phyloP scores from a whole-genome alignment of 2,329 filamentous ascomycete species.

The Aspergillus thermomutatus region DNA sequence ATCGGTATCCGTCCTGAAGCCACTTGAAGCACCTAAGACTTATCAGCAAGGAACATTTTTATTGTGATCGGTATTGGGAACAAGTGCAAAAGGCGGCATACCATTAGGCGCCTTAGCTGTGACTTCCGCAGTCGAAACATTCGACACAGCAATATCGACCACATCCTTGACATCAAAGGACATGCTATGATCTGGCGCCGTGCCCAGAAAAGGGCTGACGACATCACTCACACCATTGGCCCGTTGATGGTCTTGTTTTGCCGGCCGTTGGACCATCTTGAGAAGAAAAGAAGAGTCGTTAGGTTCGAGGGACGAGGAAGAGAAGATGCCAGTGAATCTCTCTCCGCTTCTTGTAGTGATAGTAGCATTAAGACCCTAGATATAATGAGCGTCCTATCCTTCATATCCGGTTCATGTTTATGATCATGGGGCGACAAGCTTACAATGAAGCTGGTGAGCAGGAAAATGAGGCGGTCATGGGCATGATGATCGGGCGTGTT shows the following conservation, averaged over 20 bases:
- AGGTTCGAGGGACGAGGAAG: slow-evolving; percentile 51
- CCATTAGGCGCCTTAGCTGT: slow-evolving; percentile 56
- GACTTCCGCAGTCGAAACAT: slow-evolving; percentile 52
- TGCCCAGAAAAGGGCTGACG: slow-evolving; percentile 40
- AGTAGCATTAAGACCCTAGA: slow-evolving; percentile 53
- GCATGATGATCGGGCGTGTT: slow-evolving; percentile 56
- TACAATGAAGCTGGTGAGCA: slow-evolving; percentile 59
- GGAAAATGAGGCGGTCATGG: slow-evolving; percentile 58
- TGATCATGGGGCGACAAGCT: slow-evolving; percentile 25
- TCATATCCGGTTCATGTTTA: not conserved
- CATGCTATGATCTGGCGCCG: slow-evolving; percentile 51
- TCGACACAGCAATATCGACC: slow-evolving; percentile 52
- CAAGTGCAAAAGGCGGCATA: slow-evolving; percentile 31
- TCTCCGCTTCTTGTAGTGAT: slow-evolving; percentile 61
- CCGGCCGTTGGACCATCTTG: slow-evolving; percentile 62
- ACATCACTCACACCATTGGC: slow-evolving; percentile 42
- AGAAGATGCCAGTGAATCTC: slow-evolving; percentile 60
- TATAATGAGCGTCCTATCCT: slow-evolving; percentile 15
- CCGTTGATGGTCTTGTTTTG: slow-evolving; percentile 32
- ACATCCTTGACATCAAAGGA: slow-evolving; percentile 61
- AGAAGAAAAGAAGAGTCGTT: slow-evolving; percentile 55
- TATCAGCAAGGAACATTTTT: slow-evolving; percentile 1
- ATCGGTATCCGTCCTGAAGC: slow-evolving; percentile 82
- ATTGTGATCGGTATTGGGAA: not conserved
- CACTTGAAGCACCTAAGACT: slow-evolving; percentile 58